Evolutionary conservation across 306 rosid genomes (phyloP).

Genomic region (Cucurbita maxima): DNA sequence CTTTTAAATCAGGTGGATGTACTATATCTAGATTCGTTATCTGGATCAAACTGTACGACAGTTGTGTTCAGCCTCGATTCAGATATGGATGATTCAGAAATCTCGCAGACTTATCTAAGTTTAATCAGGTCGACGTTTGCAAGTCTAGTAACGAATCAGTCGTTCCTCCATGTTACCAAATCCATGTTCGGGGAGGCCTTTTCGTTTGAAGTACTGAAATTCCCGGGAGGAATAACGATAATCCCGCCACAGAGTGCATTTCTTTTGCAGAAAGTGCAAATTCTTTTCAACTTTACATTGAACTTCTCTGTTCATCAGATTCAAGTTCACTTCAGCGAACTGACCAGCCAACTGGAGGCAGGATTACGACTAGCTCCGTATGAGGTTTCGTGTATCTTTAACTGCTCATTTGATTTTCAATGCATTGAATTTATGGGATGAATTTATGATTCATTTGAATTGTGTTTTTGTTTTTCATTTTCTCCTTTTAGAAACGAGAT

Average conservation of each 20-base stretch:
- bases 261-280: constrained; percentile 58
- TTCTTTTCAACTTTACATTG: constrained; percentile 53
- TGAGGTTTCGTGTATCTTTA: constrained; percentile 42
- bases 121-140: constrained; percentile 33
- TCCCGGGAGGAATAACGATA: constrained; percentile 68
- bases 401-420: background rate
- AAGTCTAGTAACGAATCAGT: constrained; percentile 26
- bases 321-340: constrained; percentile 38
- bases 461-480: background rate
- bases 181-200: constrained; percentile 47
- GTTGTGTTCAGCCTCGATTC: constrained; percentile 58
- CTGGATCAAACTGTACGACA: constrained; percentile 38
- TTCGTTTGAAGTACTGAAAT: constrained; percentile 65
- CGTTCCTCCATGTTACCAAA: constrained; percentile 34
- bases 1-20: constrained; percentile 43
- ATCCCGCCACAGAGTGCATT: constrained; percentile 55
- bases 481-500: background rate
- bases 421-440: background rate
- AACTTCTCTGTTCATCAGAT: constrained; percentile 64
- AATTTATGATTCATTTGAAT: background rate
- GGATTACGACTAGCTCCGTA: constrained; percentile 49
- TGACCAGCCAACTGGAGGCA: constrained; percentile 51
- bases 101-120: constrained; percentile 36
- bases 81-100: constrained; percentile 23
- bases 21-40: constrained; percentile 37